A percentile compares a stretch with the other conserved stretches of the same genome.
Evolutionary conservation across 768 basidiomycete species (phyloP).

Genomic region (Rossbeevera mucosa): DNA sequence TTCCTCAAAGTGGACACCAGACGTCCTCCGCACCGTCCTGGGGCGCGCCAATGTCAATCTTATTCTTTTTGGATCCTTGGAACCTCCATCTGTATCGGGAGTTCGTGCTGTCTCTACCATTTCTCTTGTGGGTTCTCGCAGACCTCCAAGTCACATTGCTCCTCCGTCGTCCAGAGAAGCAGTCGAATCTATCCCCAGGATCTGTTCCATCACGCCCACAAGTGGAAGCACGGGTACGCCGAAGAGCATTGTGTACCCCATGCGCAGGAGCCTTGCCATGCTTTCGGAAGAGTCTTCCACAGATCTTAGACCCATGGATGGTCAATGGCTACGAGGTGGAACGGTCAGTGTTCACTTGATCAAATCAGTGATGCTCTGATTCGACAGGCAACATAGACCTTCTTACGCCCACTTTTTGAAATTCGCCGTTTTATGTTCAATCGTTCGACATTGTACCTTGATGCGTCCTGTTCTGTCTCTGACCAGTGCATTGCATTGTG

Average conservation of each 20-base stretch:
- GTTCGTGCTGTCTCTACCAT: constrained; percentile 19
- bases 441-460: constrained; percentile 10
- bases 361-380: background rate
- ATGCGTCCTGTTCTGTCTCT: constrained; percentile 7
- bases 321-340: constrained; percentile 16
- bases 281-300: constrained; percentile 12
- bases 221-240: constrained; percentile 24
- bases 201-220: constrained; percentile 17
- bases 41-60: constrained; percentile 20
- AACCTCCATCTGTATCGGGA: constrained; percentile 8
- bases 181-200: constrained; percentile 10
- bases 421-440: constrained; percentile 20
- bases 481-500: constrained; percentile 9
- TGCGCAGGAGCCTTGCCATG: constrained; percentile 12
- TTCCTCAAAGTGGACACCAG: constrained; percentile 23
- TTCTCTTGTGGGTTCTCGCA: constrained; percentile 8
- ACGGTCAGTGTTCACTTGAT: background rate
- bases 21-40: constrained; percentile 20
- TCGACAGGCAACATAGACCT: constrained; percentile 3
- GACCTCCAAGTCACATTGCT: constrained; percentile 8
- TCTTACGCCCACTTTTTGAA: constrained; percentile 15
- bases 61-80: constrained; percentile 17
- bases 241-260: constrained; percentile 16
- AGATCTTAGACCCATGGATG: constrained; percentile 10
- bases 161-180: constrained; percentile 14